These are phyloP conservation scores for Aspergillus chevalieri DNA, from an alignment of 2,329 filamentous ascomycete genomes.

Conservation along the genomic window DNA sequence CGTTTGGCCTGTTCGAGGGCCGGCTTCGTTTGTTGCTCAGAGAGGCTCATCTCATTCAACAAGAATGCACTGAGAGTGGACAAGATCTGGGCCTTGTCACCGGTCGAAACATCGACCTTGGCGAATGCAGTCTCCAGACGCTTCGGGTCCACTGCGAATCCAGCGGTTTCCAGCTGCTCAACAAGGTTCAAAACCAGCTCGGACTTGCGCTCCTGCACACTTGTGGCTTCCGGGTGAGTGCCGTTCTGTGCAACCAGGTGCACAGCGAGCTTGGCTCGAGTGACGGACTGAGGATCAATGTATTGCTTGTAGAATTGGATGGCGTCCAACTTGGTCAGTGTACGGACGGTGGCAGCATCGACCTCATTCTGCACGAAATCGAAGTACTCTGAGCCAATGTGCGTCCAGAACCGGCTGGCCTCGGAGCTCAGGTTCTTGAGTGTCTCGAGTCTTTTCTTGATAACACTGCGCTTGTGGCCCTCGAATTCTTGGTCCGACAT, in stretches of 20 bases:
- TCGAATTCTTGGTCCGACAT: slow-evolving; percentile 86
- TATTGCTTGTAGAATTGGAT: slow-evolving; percentile 69
- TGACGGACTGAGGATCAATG: slow-evolving; percentile 66
- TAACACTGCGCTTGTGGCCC: slow-evolving; percentile 79
- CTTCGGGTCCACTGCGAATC: slow-evolving; percentile 38
- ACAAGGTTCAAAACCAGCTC: slow-evolving; percentile 39
- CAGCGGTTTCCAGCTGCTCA: slow-evolving; percentile 44
- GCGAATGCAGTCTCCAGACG: slow-evolving; percentile 41
- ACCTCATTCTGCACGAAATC: slow-evolving; percentile 79
- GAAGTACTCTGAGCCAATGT: slow-evolving; percentile 79
- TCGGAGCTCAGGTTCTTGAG: slow-evolving; percentile 87
- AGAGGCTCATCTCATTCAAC: slow-evolving; percentile 40
- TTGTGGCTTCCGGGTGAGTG: slow-evolving; percentile 29
- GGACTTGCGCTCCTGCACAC: slow-evolving; percentile 39
- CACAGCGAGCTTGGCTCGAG: slow-evolving; percentile 75
- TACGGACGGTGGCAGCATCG: slow-evolving; percentile 69
- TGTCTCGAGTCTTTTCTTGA: slow-evolving; percentile 83
- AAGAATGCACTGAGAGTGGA: slow-evolving; percentile 49
- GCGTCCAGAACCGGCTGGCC: slow-evolving; percentile 72
- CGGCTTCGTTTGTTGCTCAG: slow-evolving; percentile 44
- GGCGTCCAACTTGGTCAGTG: slow-evolving; percentile 72
- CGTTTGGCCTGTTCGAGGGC: slow-evolving; percentile 47
- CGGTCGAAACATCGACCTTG: slow-evolving; percentile 39
- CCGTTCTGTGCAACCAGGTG: slow-evolving; percentile 72
- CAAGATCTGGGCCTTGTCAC: slow-evolving; percentile 47